Evolutionary conservation across 495 filamentous ascomycete species (phyloP).

Genomic region (Parathielavia appendiculata): DNA sequence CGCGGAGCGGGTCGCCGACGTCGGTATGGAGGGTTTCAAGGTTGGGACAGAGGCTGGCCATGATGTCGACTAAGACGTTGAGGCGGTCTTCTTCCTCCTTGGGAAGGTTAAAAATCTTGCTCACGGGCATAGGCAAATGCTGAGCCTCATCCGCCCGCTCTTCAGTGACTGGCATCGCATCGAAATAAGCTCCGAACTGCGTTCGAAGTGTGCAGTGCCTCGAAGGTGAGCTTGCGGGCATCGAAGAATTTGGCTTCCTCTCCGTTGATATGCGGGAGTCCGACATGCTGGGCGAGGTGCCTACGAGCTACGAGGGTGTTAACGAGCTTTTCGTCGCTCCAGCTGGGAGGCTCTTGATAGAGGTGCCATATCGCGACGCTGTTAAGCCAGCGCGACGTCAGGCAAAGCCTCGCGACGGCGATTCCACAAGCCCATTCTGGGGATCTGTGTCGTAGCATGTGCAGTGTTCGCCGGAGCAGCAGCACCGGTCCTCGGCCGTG

Average conservation of each 20-base stretch:
- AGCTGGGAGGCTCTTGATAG: not conserved
- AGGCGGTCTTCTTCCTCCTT: no score
- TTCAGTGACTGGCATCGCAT: not conserved
- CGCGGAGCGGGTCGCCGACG: not conserved
- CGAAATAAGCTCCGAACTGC: not conserved
- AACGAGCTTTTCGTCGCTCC: not conserved
- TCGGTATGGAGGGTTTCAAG: not conserved
- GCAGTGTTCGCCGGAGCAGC: no score
- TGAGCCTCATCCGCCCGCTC: not conserved
- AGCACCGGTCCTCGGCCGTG: no score
- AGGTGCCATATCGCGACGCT: not conserved
- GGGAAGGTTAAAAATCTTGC: not conserved
- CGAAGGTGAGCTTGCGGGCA: not conserved
- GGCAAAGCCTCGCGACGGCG: not conserved
- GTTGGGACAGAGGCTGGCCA: conserved; percentile 1
- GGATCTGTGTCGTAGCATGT: no score
- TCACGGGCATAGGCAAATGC: no score
- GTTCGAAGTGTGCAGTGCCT: not conserved
- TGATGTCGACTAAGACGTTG: not conserved
- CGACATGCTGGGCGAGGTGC: not conserved
- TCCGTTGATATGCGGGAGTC: not conserved
- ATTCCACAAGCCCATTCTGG: no score
- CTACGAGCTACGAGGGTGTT: not conserved
- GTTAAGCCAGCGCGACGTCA: not conserved
- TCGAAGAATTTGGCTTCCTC: no score